phyloP scores from a whole-genome alignment of 1,284 basidiomycete species.

The Cystobasidiaceae sp. region DNA sequence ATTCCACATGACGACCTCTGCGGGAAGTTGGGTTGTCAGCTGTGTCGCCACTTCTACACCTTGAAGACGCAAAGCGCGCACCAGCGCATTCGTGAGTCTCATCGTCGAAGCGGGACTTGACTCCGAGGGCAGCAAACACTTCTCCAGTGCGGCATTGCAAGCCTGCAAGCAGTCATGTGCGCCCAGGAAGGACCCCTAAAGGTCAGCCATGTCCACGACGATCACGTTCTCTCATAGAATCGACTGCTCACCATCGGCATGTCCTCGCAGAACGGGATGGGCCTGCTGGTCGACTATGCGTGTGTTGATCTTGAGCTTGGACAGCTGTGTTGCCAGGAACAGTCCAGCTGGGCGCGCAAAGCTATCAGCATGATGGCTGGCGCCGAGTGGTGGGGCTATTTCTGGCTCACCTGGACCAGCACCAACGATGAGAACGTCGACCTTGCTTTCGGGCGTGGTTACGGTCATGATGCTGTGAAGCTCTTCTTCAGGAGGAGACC shows the following conservation, averaged over 20 bases:
- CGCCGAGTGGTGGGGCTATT: background rate
- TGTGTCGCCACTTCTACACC: background rate
- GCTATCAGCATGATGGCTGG: no score
- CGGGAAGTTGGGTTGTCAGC: background rate
- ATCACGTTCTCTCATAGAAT: background rate
- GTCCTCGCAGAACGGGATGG: slow-evolving; percentile 36
- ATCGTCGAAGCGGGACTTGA: slow-evolving; percentile 57
- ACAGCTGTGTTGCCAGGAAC: slow-evolving; percentile 34
- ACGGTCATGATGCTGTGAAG: no score
- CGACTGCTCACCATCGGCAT: slow-evolving; percentile 38
- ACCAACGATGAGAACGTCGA: slow-evolving; percentile 37
- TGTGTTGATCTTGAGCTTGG: slow-evolving; percentile 37
- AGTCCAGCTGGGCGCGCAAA: background rate
- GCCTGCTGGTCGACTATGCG: slow-evolving; percentile 41
- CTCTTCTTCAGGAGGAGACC: no score
- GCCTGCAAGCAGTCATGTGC: background rate
- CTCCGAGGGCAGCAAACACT: slow-evolving; percentile 61
- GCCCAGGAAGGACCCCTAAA: background rate
- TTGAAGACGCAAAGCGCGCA: slow-evolving; percentile 46
- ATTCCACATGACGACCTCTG: slow-evolving; percentile 64
- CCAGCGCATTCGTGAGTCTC: slow-evolving; percentile 57
- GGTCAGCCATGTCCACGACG: no score
- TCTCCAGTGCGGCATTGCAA: slow-evolving; percentile 43
- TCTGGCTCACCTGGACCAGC: slow-evolving; percentile 35
- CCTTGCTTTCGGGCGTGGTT: slow-evolving; percentile 13